Percentiles rank a stretch among this genome's conserved stretches.
Evolutionary conservation across 2,329 filamentous ascomycete species (phyloP).

Genomic region (Aspergillus uvarum): DNA sequence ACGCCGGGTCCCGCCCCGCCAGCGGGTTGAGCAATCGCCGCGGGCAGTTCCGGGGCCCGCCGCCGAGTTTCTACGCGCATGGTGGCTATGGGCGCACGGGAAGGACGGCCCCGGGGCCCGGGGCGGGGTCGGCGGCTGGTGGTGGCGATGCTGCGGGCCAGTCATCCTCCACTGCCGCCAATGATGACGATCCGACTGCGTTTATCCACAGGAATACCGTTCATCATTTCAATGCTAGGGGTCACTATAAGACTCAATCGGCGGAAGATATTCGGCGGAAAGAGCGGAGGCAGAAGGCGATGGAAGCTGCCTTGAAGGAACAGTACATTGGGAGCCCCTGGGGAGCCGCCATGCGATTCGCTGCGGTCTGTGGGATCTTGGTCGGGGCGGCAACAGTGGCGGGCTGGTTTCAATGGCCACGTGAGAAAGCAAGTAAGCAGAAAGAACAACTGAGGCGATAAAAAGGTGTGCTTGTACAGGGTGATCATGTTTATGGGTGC

Average conservation of each 20-base stretch:
- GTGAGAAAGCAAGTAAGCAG: constrained; percentile 1
- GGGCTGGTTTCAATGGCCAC: constrained; percentile 24
- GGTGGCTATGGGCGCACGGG: constrained; percentile 67
- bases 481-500: neutral
- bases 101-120: constrained; percentile 12
- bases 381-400: constrained; percentile 31
- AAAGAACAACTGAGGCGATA: neutral
- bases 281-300: constrained; percentile 41
- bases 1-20: constrained; percentile 65
- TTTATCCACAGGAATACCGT: constrained; percentile 53
- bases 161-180: neutral
- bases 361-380: constrained; percentile 42
- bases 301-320: constrained; percentile 34
- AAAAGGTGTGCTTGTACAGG: neutral
- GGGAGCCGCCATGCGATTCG: constrained; percentile 36
- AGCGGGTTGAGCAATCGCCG: constrained; percentile 77
- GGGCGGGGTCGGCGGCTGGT: constrained; percentile 1
- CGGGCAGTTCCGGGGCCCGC: constrained; percentile 76
- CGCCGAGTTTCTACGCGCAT: constrained; percentile 81
- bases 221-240: constrained; percentile 74
- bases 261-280: constrained; percentile 57
- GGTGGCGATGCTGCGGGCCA: constrained; percentile 10
- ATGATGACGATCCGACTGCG: constrained; percentile 35
- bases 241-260: constrained; percentile 72
- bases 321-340: constrained; percentile 26